A percentile compares a stretch with the other conserved stretches of the same genome.
Evolutionary conservation across 257 asterid genomes (phyloP).

Genomic region (Gentiana dahurica): DNA sequence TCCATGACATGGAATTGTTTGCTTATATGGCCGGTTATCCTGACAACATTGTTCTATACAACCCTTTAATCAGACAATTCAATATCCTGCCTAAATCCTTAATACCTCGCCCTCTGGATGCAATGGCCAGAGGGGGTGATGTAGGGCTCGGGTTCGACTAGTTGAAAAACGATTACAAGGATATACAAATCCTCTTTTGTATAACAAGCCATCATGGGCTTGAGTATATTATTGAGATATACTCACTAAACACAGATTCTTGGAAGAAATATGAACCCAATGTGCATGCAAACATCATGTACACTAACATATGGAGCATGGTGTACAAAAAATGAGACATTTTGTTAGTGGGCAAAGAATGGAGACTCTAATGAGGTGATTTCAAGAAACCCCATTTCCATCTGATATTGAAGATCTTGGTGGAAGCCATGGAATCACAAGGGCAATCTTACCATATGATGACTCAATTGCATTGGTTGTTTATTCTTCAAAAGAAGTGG

Average conservation of each 20-base stretch:
- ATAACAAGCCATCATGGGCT: slow-evolving; percentile 10
- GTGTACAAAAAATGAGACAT: slow-evolving; percentile 28
- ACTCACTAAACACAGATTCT: slow-evolving; percentile 18
- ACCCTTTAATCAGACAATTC: slow-evolving; percentile 35
- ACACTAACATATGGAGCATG: slow-evolving; percentile 43
- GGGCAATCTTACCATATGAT: slow-evolving; percentile 33
- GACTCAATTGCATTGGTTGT: slow-evolving; percentile 38
- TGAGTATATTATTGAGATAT: slow-evolving; percentile 39
- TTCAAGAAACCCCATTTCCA: slow-evolving; percentile 35
- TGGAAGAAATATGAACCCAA: slow-evolving; percentile 29
- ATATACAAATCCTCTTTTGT: slow-evolving; percentile 38
- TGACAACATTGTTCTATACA: slow-evolving; percentile 45
- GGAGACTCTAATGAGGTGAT: slow-evolving; percentile 23
- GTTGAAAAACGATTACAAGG: slow-evolving; percentile 27
- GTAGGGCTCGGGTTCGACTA: slow-evolving; percentile 41
- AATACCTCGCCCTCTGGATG: slow-evolving; percentile 18
- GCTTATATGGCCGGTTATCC: slow-evolving; percentile 35
- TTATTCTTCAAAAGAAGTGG: slow-evolving; percentile 22
- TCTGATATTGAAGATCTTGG: slow-evolving; percentile 21
- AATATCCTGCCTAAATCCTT: slow-evolving; percentile 24
- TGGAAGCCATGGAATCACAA: slow-evolving; percentile 30
- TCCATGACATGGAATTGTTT: slow-evolving; percentile 43
- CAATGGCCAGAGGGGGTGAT: slow-evolving; percentile 40
- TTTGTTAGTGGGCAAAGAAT: slow-evolving; percentile 69
- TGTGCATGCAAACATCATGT: slow-evolving; percentile 40